Base-by-base conservation (phyloP, 2,329 filamentous ascomycete genomes). In the Sarocladium strictum region DNA sequence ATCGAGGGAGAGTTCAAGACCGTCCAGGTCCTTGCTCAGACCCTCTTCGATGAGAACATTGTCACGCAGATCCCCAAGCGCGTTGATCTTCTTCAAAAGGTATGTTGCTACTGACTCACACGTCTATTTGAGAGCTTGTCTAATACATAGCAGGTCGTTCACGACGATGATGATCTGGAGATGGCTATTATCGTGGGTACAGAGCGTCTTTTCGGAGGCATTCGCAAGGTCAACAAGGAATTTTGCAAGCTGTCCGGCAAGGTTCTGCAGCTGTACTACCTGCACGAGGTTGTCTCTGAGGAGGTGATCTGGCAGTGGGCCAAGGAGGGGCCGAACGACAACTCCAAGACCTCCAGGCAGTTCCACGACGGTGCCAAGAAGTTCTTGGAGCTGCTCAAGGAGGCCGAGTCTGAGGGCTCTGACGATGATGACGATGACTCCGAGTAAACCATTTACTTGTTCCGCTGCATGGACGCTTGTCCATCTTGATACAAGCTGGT, bases 1-100 rank as follows among this genome's bases (percentile, higher is more conserved):
- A 94, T 99, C 60, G 93, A 97, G 75, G 73, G 74, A 74, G 99
- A 97, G 84, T 89, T 97, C 79, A 91, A 89, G 74, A 96, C 92
- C 50, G 80, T 96, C 55, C 82, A 92, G 55, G 92, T 99, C 56
- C 85, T 99, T 43, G 90, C 92, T 50, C 91, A 96, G 78, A 93
- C 90, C 61, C 80, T 99, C 63, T 99, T 99, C 70, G 86, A 96
- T 69, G 86, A 96, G 67, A 87, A 90, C 70, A 92, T 97, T 60
- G 78, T 86, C 68, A 84, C 89, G 71, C 90, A 99, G 76, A 92
- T 99, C 59, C 82, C 87, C 59, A 84, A 82, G 73, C 92, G 93
- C 61, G 87, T 89, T 60, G 77, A 79, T 63, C 88, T 99, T 83
- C 83, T 99, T 61, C 94, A 96, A 80, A 90, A 93, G 76, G 85